Evolutionary conservation across 2,329 filamentous ascomycete genomes (phyloP).

Genomic region (Trematosphaeria pertusa): DNA sequence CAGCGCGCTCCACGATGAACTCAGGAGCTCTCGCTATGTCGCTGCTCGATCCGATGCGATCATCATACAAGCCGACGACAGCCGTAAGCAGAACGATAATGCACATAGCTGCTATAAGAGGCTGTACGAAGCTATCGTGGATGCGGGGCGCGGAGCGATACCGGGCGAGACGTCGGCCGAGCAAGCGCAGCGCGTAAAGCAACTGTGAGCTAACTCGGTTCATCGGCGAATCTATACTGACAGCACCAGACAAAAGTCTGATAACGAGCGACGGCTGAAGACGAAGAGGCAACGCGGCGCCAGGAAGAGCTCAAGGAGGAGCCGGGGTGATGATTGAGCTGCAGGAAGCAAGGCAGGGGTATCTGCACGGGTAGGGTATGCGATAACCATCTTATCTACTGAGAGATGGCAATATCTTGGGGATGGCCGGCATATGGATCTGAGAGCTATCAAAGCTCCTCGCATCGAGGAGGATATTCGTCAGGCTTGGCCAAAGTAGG

Average conservation of each 20-base stretch:
- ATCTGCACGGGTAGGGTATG: neutral
- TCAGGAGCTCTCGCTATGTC: conserved; percentile 63
- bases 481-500: too few relatives aligned
- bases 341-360: conserved; percentile 6
- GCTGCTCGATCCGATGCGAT: conserved; percentile 61
- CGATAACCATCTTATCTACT: neutral
- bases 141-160: conserved; percentile 58
- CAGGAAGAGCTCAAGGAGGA: conserved; percentile 65
- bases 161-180: conserved; percentile 67
- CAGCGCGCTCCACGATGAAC: conserved; percentile 57
- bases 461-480: neutral
- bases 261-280: conserved; percentile 64
- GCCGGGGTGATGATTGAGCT: conserved; percentile 42
- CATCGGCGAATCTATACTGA: conserved; percentile 28
- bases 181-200: conserved; percentile 62
- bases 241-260: conserved; percentile 58
- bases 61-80: conserved; percentile 69
- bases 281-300: conserved; percentile 67
- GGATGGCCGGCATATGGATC: neutral
- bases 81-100: conserved; percentile 67
- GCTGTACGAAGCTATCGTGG: conserved; percentile 61
- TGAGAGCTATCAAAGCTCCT: neutral
- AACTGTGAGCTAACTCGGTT: conserved; percentile 52
- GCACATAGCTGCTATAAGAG: conserved; percentile 65
- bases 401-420: neutral